These are phyloP conservation scores for Blechomonas ayalai DNA, from an alignment of 208 protist species.

Conservation along the genomic window DNA sequence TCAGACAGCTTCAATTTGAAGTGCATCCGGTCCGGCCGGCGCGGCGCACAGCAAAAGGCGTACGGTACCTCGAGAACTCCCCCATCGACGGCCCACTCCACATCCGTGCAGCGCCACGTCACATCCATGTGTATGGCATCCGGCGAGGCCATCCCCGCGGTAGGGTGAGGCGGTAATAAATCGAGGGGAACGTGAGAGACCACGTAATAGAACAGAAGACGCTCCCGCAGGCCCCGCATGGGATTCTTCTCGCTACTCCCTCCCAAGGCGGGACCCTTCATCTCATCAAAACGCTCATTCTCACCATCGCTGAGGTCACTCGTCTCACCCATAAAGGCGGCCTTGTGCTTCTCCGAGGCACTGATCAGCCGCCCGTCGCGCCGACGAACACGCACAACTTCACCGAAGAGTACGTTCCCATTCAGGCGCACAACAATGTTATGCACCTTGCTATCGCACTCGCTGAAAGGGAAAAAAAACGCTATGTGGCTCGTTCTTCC, in stretches of 20 bases:
- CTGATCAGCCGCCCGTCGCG: conserved; percentile 13
- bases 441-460: conserved; percentile 28
- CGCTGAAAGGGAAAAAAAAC: conserved; percentile 68
- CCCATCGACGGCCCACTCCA: not conserved
- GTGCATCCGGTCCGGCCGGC: conserved; percentile 32
- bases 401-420: conserved; percentile 24
- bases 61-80: conserved; percentile 39
- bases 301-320: conserved; percentile 25
- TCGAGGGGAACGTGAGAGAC: conserved; percentile 13
- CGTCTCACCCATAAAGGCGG: conserved; percentile 10
- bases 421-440: conserved; percentile 28
- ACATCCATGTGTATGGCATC: conserved; percentile 13
- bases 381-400: conserved; percentile 17
- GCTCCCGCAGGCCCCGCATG: not conserved
- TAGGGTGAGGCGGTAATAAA: no score
- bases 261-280: not conserved
- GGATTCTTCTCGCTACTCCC: not conserved
- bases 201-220: conserved; percentile 36
- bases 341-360: conserved; percentile 7
- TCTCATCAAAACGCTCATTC: not conserved
- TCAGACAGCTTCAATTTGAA: conserved; percentile 23
- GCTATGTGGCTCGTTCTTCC: conserved; percentile 13
- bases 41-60: conserved; percentile 50
- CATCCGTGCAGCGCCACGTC: conserved; percentile 21
- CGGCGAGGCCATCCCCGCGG: no score